Base-by-base conservation (phyloP, 1,139 yeast genomes). In the Geotrichum carabidarum region DNA sequence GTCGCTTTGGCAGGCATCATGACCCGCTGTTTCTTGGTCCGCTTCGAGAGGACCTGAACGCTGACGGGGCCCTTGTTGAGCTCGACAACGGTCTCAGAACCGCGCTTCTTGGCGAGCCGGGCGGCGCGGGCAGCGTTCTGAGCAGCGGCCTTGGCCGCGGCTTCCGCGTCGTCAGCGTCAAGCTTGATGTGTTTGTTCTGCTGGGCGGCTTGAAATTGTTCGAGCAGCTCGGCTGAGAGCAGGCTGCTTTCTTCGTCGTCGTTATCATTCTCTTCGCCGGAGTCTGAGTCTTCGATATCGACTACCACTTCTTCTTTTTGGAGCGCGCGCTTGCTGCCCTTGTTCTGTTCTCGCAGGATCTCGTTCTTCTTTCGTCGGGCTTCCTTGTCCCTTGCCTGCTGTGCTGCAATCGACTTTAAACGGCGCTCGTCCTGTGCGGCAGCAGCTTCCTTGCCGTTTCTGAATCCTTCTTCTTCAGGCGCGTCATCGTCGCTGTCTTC, bases 21-120 rank as follows among this genome's bases (percentile, higher is more conserved):
- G 11, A 48, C 41, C 17, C 34, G 32, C 44, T 42, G 44, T 11
- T 27, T 22, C 36, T 48, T 48, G 9, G 17, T 42, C 22, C 30
- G 34, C 38, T 27, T 11, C 14, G 30, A 48, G 12, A 55, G 44
- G 8, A 55, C 57, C 11, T 45, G 41, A 4, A 55, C 57, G 22
- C 41, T 48, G n/a, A 55, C 56, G 2, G 53, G 53, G 27, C 57
- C 57, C 48, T 54, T 54, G 12, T 51, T 47, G 38, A 51, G 17
- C 5, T 22, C 41, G 14, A 44, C 31, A 22, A 22, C 27, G 27
- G 3, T 5, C 27, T 22, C 27, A 14, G 47, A 34, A 1, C 37
- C 17, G 30, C 40, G 43, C 31, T 46, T 47, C 15, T 41, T 41
- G 43, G 27, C 43, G 5, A 15, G 18, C 11, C 27, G 27, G 9